phyloP scores from a whole-genome alignment of 257 asterid genomes.

The Nyctanthes arbortristis region DNA sequence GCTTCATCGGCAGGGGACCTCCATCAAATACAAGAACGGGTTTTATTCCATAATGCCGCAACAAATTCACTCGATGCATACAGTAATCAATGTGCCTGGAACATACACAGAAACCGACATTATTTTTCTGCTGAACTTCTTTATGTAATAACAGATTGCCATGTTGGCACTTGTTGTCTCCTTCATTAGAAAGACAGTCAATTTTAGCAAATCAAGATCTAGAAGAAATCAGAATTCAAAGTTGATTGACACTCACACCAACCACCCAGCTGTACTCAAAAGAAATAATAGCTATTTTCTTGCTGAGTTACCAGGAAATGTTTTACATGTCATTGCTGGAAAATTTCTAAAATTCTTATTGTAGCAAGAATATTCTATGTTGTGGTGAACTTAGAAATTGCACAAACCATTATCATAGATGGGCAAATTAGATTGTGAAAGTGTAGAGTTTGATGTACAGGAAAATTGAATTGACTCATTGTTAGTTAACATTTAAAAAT shows the following conservation, averaged over 20 bases:
- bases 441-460: too few species aligned
- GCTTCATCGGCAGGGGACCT: constrained; percentile 89
- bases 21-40: constrained; percentile 97
- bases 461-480: too few species aligned
- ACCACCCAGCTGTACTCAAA: too few species aligned
- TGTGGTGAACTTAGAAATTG: background rate
- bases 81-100: constrained; percentile 91
- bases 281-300: too few species aligned
- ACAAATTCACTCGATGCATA: constrained; percentile 91
- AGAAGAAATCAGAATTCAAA: background rate
- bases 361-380: background rate
- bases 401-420: background rate
- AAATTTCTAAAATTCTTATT: too few species aligned
- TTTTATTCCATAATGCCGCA: constrained; percentile 80
- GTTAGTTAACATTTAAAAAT: too few species aligned
- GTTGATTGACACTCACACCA: too few species aligned
- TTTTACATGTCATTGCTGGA: too few species aligned
- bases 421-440: too few species aligned
- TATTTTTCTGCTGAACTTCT: constrained; percentile 9
- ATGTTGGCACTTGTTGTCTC: background rate
- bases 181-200: background rate
- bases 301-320: too few species aligned
- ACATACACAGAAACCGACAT: constrained; percentile 13
- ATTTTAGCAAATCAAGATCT: background rate
- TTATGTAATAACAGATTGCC: background rate